Percentiles rank a stretch among this genome's conserved stretches.
Evolutionary conservation across 202 grass and related monocot species (phyloP).

Genomic region (Thinopyrum obtusiflorum): DNA sequence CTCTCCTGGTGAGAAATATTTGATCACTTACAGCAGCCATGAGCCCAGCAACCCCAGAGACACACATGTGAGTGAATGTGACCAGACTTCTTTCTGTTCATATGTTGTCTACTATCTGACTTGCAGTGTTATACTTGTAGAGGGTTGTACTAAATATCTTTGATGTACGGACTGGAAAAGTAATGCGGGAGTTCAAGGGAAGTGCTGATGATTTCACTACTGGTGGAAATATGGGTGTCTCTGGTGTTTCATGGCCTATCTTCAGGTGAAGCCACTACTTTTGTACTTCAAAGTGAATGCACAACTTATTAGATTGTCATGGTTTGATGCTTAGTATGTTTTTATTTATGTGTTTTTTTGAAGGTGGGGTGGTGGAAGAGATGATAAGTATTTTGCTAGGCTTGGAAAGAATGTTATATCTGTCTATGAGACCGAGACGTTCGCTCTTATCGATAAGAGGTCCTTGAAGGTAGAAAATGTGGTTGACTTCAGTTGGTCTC

Average conservation of each 20-base stretch:
- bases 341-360: slow-evolving; percentile 18
- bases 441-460: slow-evolving; percentile 87
- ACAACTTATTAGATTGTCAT: too few species aligned
- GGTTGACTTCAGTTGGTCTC: slow-evolving; percentile 84
- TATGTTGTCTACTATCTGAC: slow-evolving; percentile 17
- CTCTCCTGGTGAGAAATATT: slow-evolving; percentile 79
- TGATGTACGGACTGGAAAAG: slow-evolving; percentile 81
- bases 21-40: slow-evolving; percentile 83
- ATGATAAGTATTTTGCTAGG: slow-evolving; percentile 97
- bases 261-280: slow-evolving; percentile 50
- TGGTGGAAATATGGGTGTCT: slow-evolving; percentile 62
- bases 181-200: slow-evolving; percentile 92
- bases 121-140: slow-evolving; percentile 34
- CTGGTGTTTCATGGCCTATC: slow-evolving; percentile 84
- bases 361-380: slow-evolving; percentile 88
- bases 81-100: not conserved
- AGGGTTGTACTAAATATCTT: slow-evolving; percentile 77
- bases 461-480: slow-evolving; percentile 93
- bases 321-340: slow-evolving; percentile 25
- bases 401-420: slow-evolving; percentile 88
- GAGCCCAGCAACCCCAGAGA: slow-evolving; percentile 83
- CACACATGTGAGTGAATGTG: slow-evolving; percentile 57
- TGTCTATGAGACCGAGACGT: slow-evolving; percentile 83
- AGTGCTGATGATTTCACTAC: slow-evolving; percentile 72
- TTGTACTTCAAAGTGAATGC: not conserved